Base-by-base conservation (phyloP, 148 eudicot species). In the Bassia scoparia region DNA sequence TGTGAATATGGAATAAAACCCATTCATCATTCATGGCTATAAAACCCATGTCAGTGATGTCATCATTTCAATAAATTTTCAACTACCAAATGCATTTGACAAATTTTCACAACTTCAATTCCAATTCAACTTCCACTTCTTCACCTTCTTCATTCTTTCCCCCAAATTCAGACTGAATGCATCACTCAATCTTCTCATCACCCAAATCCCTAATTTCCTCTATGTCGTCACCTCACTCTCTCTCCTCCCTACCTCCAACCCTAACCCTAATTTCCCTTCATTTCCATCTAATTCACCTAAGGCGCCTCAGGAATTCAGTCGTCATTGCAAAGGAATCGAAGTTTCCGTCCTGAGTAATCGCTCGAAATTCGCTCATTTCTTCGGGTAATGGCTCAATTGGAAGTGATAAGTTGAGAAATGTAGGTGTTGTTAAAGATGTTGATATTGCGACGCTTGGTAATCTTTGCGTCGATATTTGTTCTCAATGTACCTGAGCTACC, bases 381-480 rank as follows among this genome's bases (percentile, higher is more conserved):
- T 58, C 67, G 24, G 69, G 54, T 26, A 63, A 69, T 64, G 74
- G 71, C 31, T 64, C 74, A 9, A 15, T 78, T 43, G 71, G 69
- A 0, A 68, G 74, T 29, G 86, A 67, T 20, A 74, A 73, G 27
- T 56, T 73, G 72, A 74, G 56, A 44, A 59, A 79, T 35, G 67
- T 81, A n/a, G 83, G 77, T 11, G 89, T 41, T 14, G 46, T 78
- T 16, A 91, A 88, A 72, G 86, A 87, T 24, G 76, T 82, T 65
- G 98, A 95, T 76, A 83, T 95, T 43, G 92, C 93, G n/a, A 91
- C 97, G 34, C 84, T 95, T 18, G 98, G 98, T 20, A 91, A 95
- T 74, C 86, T 95, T 14, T 95, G 98, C 62, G 89, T 95, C 64
- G 98, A 95, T 74, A 87, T 95, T n/a, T 76, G 98, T 95, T 15